Evolutionary conservation across 1,139 yeast genomes (phyloP), one percentile per base, ranked within the genome.

Genomic region (Ogataea hybrid): DNA sequence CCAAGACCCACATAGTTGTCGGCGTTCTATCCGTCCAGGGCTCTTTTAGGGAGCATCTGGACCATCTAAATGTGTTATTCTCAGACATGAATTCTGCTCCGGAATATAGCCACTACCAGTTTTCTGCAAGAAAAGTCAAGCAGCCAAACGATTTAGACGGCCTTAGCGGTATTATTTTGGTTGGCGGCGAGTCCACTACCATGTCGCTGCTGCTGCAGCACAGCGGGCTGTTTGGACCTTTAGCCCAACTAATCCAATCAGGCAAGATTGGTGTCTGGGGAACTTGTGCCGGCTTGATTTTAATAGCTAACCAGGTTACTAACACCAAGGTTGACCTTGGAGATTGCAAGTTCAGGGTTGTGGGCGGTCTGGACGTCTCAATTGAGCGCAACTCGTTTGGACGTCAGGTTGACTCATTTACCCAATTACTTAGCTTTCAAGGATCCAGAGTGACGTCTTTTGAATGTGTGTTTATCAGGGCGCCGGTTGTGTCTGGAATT

Each of bases 21-120:
- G 95, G 95, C 1, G 90, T 85, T 0, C 64, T 86, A 42, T 88
- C 94, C 0, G 71, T 86, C 21, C 95, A 86, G 58, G 95, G 95
- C 3, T 92, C 95, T 0, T 86, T 84, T 56, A 60, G 67, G 16
- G 95, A 86, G 58, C 95, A 86, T 59, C 63, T 81, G n/a, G 62
- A 69, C 4, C 79, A 76, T 53, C 67, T 83, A 40, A 58, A 68
- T 25, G 53, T 58, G 25, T 75, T 80, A 3, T 61, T 69, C 6
- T 52, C 58, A 28, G 75, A 77, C 2, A 57, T 68, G 2, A 47
- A 52, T 11, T 45, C 50, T 16, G 51, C 51, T 16, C 33, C 42
- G 3, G 14, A 34, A 7, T 52, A 48, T 27, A 9, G 34, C 2
- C 41, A 50, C 29, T 53, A 37, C 16, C 43, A 34, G 6, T 59